Base-by-base conservation (phyloP, 2,329 filamentous ascomycete species). In the Xylariales sp. region DNA sequence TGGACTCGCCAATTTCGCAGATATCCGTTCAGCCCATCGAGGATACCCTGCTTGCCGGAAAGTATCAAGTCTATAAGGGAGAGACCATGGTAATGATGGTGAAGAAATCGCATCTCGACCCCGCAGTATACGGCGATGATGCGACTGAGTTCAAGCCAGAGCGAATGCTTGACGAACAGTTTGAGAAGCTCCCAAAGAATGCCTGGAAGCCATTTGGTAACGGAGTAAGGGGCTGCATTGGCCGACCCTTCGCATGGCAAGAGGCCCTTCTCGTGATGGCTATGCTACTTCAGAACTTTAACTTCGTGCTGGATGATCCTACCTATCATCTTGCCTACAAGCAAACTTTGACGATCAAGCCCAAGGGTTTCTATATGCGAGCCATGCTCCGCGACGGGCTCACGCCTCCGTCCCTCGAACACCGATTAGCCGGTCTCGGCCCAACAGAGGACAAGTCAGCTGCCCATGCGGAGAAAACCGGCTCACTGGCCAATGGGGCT, bases 131-230 rank as follows among this genome's bases (percentile, higher is more conserved):
- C 36, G 84, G 84, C 1, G 70, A 76, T 0, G 81, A 86, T 45
- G 81, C 82, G 1, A 58, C 73, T 1, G 73, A 79, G 15, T 89
- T 86, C 63, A 72, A 70, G 40, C 85, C 86, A 0, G 85, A 88
- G 56, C 70, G 84, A 8, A 86, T 88, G 82, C 61, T 82, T 1
- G 80, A 86, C 28, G 82, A 81, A 11, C 70, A 75, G 18, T 88
- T 88, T 52, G 74, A 78, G 45, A 75, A 76, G 19, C 69, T 86
- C 5, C 82, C 78, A 21, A 71, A 71, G 11, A 78, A 77, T 40
- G 71, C 73, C 22, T 84, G 78, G 80, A 85, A 86, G 62, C 83
- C 86, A 3, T 90, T 89, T 51, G 86, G 86, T 2, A 84, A 85
- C 44, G 85, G 85, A 1, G 69, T 74, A 47, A 68, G 86, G 40